Conservation (phyloP, 2,329 filamentous ascomycete genomes). For the Fusarium sarcochroum region DNA sequence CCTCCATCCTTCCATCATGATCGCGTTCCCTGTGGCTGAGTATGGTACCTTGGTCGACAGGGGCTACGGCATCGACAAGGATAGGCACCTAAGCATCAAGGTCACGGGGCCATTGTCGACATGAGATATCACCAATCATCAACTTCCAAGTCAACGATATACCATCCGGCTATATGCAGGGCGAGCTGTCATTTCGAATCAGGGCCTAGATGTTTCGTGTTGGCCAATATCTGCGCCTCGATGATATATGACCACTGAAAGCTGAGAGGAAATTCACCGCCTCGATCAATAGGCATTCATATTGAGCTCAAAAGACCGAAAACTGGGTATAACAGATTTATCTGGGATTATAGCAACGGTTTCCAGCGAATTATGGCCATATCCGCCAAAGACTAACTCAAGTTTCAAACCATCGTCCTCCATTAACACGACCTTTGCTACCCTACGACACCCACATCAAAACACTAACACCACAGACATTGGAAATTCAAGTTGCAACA, state of each 20-base stretch:
- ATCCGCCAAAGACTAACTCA: background rate
- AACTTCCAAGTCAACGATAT: constrained; percentile 26
- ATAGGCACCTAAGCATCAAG: constrained; percentile 14
- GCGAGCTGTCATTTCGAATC: constrained; percentile 36
- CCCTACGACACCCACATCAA: background rate
- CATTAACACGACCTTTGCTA: background rate
- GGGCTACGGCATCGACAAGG: constrained; percentile 25
- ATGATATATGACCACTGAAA: constrained; percentile 12
- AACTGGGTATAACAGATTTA: background rate
- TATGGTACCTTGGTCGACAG: constrained; percentile 16
- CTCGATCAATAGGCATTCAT: constrained; percentile 1
- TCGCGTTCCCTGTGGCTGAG: constrained; percentile 21
- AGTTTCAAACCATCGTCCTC: background rate
- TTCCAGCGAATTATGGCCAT: background rate
- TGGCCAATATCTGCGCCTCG: constrained; percentile 3
- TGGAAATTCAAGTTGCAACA: background rate
- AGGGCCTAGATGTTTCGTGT: constrained; percentile 20
- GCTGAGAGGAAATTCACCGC: constrained; percentile 23
- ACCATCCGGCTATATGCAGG: constrained; percentile 34
- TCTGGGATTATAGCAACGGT: background rate
- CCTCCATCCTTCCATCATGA: background rate
- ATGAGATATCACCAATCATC: constrained; percentile 38
- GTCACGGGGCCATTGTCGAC: constrained; percentile 28
- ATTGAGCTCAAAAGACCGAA: background rate
- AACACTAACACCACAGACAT: background rate